Percentiles rank a stretch among this genome's conserved stretches.
Evolutionary conservation across 768 basidiomycete species (phyloP).

Genomic region (Hydnum rufescens): DNA sequence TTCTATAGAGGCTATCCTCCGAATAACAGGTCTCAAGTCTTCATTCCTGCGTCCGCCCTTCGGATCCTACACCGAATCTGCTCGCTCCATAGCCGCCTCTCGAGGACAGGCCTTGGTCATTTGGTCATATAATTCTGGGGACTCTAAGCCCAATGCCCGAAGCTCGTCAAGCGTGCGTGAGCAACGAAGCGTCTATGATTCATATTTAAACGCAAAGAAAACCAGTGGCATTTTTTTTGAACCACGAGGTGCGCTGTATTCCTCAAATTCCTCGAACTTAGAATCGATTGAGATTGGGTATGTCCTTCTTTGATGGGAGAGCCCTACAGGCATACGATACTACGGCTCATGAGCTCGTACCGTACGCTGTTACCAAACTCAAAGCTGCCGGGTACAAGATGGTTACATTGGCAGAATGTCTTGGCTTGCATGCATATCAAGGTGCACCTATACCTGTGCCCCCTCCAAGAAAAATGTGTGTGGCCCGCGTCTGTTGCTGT

Average conservation of each 20-base stretch:
- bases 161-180: no score
- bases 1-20: no score
- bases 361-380: conserved; percentile 13
- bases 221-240: no score
- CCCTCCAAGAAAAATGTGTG: background rate
- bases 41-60: conserved; percentile 8
- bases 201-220: no score
- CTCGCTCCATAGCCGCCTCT: background rate
- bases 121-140: conserved; percentile 9
- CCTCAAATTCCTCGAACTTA: no score
- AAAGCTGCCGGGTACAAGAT: conserved; percentile 13
- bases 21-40: no score
- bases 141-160: no score
- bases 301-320: background rate
- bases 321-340: background rate
- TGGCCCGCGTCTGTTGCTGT: no score
- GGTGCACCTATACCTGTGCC: no score
- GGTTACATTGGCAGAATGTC: conserved; percentile 15
- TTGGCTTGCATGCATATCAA: conserved; percentile 9
- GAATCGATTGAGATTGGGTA: no score
- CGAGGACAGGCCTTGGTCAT: conserved; percentile 4
- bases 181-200: no score
- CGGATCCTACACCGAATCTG: conserved; percentile 2
- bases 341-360: conserved; percentile 11
- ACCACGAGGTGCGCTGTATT: conserved; percentile 2